Percentiles rank a stretch among this genome's conserved stretches.
Conservation (phyloP, 805 yeast genomes). For the Barnettozyma salicaria region DNA sequence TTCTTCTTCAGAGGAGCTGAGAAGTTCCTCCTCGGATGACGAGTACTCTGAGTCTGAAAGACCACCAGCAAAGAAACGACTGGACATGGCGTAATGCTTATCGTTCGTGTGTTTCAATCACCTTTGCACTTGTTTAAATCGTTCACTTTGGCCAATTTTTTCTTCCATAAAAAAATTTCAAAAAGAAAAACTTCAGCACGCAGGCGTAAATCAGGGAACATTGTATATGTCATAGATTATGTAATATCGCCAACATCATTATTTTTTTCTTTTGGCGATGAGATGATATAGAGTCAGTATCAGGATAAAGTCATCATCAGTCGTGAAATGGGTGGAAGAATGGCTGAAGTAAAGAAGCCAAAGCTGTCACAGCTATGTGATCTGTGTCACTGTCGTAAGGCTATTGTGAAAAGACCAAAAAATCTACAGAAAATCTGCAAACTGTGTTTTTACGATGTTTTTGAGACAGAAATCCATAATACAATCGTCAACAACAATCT, state of each 20-base stretch:
- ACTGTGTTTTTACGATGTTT: constrained; percentile 80
- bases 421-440: constrained; percentile 87
- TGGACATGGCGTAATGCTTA: constrained; percentile 49
- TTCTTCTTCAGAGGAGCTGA: constrained; percentile 37
- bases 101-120: neutral
- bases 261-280: constrained; percentile 1
- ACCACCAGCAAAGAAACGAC: constrained; percentile 70
- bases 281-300: constrained; percentile 1
- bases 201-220: constrained; percentile 16
- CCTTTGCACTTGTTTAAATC: neutral
- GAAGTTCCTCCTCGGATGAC: constrained; percentile 39
- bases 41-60: constrained; percentile 39
- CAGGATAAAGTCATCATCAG: neutral
- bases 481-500: constrained; percentile 69
- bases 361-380: constrained; percentile 59
- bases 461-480: constrained; percentile 92
- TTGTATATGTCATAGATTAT: neutral
- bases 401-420: constrained; percentile 87
- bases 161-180: constrained; percentile 7
- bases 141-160: constrained; percentile 16
- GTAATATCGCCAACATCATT: neutral
- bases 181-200: constrained; percentile 9
- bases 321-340: neutral
- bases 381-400: constrained; percentile 74
- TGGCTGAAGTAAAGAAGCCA: constrained; percentile 13